Base-by-base conservation (phyloP, 2,329 filamentous ascomycete genomes). In the Seiridium cupressi region DNA sequence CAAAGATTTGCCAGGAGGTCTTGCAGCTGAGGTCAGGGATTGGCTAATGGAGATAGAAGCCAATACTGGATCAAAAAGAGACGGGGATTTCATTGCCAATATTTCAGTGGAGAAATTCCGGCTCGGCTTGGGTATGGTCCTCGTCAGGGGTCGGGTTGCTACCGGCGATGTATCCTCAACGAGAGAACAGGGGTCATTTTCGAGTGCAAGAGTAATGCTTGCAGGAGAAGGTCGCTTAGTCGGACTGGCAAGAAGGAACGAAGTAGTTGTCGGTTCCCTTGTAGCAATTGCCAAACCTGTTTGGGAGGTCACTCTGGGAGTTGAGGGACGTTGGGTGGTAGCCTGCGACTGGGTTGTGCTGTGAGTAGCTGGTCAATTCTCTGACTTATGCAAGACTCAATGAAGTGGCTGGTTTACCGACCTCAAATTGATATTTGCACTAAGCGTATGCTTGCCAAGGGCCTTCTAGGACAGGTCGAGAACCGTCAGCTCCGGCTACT, bases 21-120 rank as follows among this genome's bases (percentile, higher is more conserved):
- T 80, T 10, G 78, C 78, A 3, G 72, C 76, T 2, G 73, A 76
- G 60, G 66, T 80, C 7, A 73, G 77, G 5, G 74, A 77, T 67
- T 81, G 78, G 78, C 72, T 81, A 38, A 72, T 80, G 44, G 76
- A 77, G 54, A 72, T 77, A 46, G 78, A 79, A 61, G 71, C 73
- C 1, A 68, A 66, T 13, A 63, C 63, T 13, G 66, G 66, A 31
- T 63, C 61, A 44, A 59, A 64, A 54, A 36, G 54, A 51, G 57
- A 60, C 31, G 60, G 58, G 6, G 68, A 67, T n/a, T 71, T 63
- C 63, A 53, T 61, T 10, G 62, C 64, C 10, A 57, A 58, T 40
- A 54, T 73, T 7, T 55, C 58, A 5, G 67, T 73, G 9, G 66
- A 69, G 2, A 66, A 70, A 11, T 64, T 72, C 11, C 60, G 62